These are phyloP conservation scores for Russula sp. DNA, from an alignment of 768 basidiomycete genomes.

Conservation along the genomic window DNA sequence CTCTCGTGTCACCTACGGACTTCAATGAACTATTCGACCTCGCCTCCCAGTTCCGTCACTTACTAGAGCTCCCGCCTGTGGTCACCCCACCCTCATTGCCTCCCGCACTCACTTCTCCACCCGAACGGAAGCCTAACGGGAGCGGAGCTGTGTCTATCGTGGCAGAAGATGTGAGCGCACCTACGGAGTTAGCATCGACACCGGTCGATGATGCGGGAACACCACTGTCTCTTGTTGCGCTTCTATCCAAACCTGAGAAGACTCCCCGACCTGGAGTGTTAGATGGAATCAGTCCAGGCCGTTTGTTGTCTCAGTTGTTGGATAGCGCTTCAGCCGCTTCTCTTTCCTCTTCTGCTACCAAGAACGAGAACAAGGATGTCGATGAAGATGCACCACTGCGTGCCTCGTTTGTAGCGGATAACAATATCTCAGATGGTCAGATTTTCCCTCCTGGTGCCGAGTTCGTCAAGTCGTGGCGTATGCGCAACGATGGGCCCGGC, in stretches of 20 bases:
- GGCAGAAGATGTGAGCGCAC: slow-evolving; percentile 10
- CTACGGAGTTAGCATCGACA: slow-evolving; percentile 25
- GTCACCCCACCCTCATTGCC: slow-evolving; percentile 16
- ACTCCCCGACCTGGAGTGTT: slow-evolving; percentile 12
- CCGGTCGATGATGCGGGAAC: slow-evolving; percentile 14
- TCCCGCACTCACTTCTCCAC: too few species aligned
- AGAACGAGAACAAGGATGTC: slow-evolving; percentile 3
- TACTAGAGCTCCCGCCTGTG: slow-evolving; percentile 28
- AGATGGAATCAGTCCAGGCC: slow-evolving; percentile 23
- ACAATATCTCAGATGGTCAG: slow-evolving; percentile 73
- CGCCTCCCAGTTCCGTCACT: slow-evolving; percentile 30
- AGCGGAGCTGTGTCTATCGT: slow-evolving; percentile 5
- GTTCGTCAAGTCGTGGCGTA: slow-evolving; percentile 80
- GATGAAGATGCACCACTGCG: slow-evolving; percentile 38
- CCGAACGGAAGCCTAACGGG: background rate
- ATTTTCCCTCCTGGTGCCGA: slow-evolving; percentile 78
- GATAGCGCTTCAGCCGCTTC: slow-evolving; percentile 19
- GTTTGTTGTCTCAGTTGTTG: slow-evolving; percentile 24
- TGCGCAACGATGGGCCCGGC: slow-evolving; percentile 59
- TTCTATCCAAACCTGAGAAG: slow-evolving; percentile 26
- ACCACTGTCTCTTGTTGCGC: slow-evolving; percentile 18
- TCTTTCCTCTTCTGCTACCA: slow-evolving; percentile 13
- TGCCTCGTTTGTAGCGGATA: slow-evolving; percentile 60
- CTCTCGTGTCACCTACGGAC: slow-evolving; percentile 29
- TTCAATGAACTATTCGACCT: slow-evolving; percentile 31